Conservation (phyloP, 306 rosid species). For the Lupinus albus region DNA sequence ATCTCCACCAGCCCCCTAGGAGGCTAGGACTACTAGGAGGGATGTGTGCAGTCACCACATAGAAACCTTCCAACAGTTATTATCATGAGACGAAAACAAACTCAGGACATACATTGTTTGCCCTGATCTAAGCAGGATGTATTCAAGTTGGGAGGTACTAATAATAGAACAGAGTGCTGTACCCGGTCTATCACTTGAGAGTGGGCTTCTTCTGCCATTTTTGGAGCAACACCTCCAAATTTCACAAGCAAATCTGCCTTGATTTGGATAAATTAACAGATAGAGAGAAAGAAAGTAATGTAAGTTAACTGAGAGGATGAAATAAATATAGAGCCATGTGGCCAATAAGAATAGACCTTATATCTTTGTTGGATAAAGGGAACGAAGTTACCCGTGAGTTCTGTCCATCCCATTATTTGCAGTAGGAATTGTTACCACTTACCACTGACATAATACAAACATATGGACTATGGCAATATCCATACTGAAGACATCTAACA, state of each 20-base stretch:
- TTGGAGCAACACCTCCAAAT: conserved; percentile 95
- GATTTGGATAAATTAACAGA: conserved; percentile 41
- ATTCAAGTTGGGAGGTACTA: conserved; percentile 22
- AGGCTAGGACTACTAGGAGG: conserved; percentile 3
- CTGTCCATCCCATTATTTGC: conserved; percentile 3
- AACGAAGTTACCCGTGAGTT: conserved; percentile 7
- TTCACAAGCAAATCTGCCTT: conserved; percentile 89
- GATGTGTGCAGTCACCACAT: neutral
- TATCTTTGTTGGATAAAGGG: conserved; percentile 1
- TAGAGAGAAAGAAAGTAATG: conserved; percentile 22
- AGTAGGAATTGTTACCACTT: conserved; percentile 10
- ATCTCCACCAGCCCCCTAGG: conserved; percentile 9
- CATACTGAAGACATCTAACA: neutral
- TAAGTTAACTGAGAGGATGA: conserved; percentile 10
- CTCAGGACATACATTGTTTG: neutral
- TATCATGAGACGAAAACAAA: conserved; percentile 23
- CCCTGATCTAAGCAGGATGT: conserved; percentile 2
- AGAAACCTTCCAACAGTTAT: conserved; percentile 18
- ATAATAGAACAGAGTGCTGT: conserved; percentile 21
- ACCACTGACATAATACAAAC: neutral
- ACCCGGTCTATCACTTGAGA: conserved; percentile 85
- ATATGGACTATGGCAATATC: neutral
- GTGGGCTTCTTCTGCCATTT: conserved; percentile 99
- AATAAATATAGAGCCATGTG: conserved; percentile 16
- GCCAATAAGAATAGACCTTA: conserved; percentile 6